A percentile compares a stretch with the other conserved stretches of the same genome.
Conservation (phyloP, 306 rosid species). For the Fagus crenata region DNA sequence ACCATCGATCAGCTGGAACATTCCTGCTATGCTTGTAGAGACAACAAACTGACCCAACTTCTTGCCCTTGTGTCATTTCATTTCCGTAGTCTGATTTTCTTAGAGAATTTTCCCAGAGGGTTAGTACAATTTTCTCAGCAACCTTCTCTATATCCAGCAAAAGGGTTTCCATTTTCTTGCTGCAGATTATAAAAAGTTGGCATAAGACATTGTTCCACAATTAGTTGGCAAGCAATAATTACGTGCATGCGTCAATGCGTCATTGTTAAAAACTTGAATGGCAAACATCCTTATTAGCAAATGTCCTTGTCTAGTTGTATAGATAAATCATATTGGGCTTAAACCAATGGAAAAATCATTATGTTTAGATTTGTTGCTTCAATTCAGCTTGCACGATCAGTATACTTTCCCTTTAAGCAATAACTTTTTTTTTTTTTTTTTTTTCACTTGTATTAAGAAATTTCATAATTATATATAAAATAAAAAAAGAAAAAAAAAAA, state of each 20-base stretch:
- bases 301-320: too few relatives aligned
- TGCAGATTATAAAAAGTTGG: constrained; percentile 35
- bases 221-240: not conserved
- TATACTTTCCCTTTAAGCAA: too few relatives aligned
- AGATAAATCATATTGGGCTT: not conserved
- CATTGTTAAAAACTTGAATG: not conserved
- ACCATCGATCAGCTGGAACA: constrained; percentile 29
- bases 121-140: constrained; percentile 42
- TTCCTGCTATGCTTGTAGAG: constrained; percentile 51
- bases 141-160: constrained; percentile 50
- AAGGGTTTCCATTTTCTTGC: constrained; percentile 63
- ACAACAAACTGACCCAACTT: constrained; percentile 58
- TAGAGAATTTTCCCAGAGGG: constrained; percentile 31
- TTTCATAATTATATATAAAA: too few relatives aligned
- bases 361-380: too few relatives aligned
- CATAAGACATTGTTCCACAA: not conserved
- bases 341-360: too few relatives aligned
- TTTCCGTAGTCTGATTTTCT: constrained; percentile 25
- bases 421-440: too few relatives aligned
- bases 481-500: too few relatives aligned
- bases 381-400: too few relatives aligned
- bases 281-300: not conserved
- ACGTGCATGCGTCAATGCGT: too few relatives aligned
- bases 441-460: too few relatives aligned
- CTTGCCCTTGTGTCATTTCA: constrained; percentile 25